Conservation (phyloP, 306 rosid genomes). For the Rubus parviflorus region DNA sequence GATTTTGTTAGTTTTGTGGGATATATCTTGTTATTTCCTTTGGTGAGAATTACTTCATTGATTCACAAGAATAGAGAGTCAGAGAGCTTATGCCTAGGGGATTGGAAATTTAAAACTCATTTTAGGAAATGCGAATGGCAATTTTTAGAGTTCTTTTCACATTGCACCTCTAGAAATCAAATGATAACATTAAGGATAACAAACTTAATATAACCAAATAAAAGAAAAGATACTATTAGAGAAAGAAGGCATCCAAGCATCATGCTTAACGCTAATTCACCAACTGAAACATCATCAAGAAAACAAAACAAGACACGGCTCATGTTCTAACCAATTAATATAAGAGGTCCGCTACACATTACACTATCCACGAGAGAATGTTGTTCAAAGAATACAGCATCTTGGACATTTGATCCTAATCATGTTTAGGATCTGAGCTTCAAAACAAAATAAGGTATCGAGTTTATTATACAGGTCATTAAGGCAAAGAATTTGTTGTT, state of each 20-base stretch:
- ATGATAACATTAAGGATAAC: background rate
- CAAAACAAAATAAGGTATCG: constrained; percentile 39
- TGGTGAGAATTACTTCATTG: too few relatives aligned
- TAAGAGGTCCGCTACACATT: constrained; percentile 4
- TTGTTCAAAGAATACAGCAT: constrained; percentile 44
- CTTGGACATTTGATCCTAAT: constrained; percentile 36
- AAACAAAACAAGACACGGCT: background rate
- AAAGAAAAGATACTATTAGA: background rate
- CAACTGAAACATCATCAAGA: background rate
- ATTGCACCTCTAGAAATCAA: background rate
- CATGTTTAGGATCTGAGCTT: constrained; percentile 29
- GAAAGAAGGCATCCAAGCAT: background rate
- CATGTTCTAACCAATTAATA: background rate
- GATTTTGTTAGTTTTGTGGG: too few relatives aligned
- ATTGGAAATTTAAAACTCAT: too few relatives aligned
- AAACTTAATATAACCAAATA: background rate
- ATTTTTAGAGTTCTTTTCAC: background rate
- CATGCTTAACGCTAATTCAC: background rate
- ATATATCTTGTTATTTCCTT: too few relatives aligned
- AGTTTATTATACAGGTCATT: constrained; percentile 46
- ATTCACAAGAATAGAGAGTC: too few relatives aligned
- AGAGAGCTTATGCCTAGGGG: too few relatives aligned
- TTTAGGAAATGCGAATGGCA: background rate
- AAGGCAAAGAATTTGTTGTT: constrained; percentile 41
- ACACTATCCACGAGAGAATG: constrained; percentile 21